Base-by-base conservation (phyloP, 441 rosid genomes). In the Adansonia grandidieri region DNA sequence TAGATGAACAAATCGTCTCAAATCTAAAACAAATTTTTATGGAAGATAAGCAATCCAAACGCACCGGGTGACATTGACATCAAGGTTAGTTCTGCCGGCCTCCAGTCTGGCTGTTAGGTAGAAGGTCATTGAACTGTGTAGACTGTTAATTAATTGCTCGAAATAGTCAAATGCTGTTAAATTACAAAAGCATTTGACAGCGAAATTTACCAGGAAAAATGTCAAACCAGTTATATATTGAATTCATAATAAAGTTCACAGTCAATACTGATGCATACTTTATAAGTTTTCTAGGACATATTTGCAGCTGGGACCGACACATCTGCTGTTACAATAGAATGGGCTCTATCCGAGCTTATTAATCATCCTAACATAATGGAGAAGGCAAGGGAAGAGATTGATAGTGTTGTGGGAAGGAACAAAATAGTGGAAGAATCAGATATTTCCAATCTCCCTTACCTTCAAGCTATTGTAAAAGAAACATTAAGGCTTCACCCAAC, bases 301-400 rank as follows among this genome's bases (percentile, higher is more conserved):
- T 86, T 90, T 80, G 79, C 82, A 10, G 90, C 86, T n/a, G 91
- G 89, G 64, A 87, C 89, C 0, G 91, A 85, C n/a, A 85, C 88
- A 9, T 80, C 90, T 0, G 87, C 90, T 0, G 62, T 79, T 17
- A 83, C 90, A 0, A 66, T 51, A 51, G 88, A 88, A 77, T 89
- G 88, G 91, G 90, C 89, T 1, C 78, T 88, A 61, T 77, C 90
- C 5, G 86, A 87, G 76, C 81, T 87, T 45, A 80, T 89, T 6
- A 89, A 85, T 48, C 84, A 85, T 69, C 88, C 89, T 5, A 77
- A 83, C 13, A 22, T 85, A 20, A 44, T 83, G 80, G 57, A 81
- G 61, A 89, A 84, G 62, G 89, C 87, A 2, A 81, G 79, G 76
- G 42, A 45, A 75, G 93, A 89, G 77, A 89, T 89, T 1, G 83